phyloP scores from a whole-genome alignment of 176 grass and related monocot genomes.

The Aechmea fasciata region DNA sequence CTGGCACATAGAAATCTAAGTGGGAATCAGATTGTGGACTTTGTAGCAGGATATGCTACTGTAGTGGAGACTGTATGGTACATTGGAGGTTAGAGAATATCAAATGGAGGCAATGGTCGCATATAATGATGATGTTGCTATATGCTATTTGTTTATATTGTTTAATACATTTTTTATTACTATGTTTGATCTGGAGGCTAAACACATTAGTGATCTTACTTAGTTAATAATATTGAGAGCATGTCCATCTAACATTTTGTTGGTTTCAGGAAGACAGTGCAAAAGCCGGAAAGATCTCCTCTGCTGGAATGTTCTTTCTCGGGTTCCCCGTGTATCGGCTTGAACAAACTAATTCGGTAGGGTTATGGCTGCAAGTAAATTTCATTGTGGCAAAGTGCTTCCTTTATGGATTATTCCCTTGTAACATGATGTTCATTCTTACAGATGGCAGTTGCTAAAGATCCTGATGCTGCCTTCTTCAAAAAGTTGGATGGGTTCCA shows the following conservation, averaged over 20 bases:
- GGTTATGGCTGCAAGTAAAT: constrained; percentile 16
- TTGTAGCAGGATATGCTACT: too few species aligned
- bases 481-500: constrained; percentile 96
- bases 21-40: too few species aligned
- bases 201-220: constrained; percentile 8
- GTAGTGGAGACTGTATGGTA: too few species aligned
- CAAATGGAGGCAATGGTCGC: too few species aligned
- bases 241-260: constrained; percentile 13
- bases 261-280: constrained; percentile 73
- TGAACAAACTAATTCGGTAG: constrained; percentile 64
- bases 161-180: too few species aligned
- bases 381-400: constrained; percentile 13
- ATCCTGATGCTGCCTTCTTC: constrained; percentile 87
- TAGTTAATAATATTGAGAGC: constrained; percentile 15
- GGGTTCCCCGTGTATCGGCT: constrained; percentile 87
- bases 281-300: constrained; percentile 68
- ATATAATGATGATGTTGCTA: too few species aligned
- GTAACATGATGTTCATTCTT: constrained; percentile 19
- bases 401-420: neutral
- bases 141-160: too few species aligned
- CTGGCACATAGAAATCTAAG: too few species aligned
- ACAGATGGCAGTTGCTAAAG: constrained; percentile 66
- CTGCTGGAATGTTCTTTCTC: constrained; percentile 88
- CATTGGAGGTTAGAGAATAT: too few species aligned
- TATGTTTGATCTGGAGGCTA: neutral